Conservation (phyloP, 768 basidiomycete genomes). For the Lentinula aciculospora region DNA sequence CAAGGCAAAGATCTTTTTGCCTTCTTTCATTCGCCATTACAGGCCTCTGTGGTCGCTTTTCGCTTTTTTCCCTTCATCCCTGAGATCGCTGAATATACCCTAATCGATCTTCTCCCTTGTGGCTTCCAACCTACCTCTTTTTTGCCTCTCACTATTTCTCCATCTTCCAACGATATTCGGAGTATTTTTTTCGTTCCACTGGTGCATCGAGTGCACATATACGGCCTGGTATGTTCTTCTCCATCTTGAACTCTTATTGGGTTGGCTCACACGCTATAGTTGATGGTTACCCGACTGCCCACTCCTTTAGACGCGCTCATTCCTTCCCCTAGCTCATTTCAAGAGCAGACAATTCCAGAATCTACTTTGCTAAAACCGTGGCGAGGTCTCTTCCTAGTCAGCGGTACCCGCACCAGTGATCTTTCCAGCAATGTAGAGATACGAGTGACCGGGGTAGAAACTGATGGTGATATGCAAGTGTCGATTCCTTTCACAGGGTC, state of each 20-base stretch:
- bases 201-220: background rate
- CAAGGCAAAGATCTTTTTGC: background rate
- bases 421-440: constrained; percentile 45
- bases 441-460: constrained; percentile 60
- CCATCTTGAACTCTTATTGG: too few species aligned
- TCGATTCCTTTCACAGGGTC: background rate
- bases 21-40: background rate
- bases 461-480: constrained; percentile 65
- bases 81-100: constrained; percentile 1
- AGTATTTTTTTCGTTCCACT: background rate
- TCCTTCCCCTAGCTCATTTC: constrained; percentile 32
- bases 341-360: background rate
- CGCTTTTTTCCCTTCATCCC: background rate
- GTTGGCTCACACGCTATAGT: too few species aligned
- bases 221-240: background rate
- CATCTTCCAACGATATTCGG: background rate
- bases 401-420: constrained; percentile 42
- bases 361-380: constrained; percentile 36
- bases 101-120: background rate
- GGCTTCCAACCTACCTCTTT: background rate
- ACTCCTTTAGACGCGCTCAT: constrained; percentile 56
- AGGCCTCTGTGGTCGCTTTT: background rate
- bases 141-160: background rate
- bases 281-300: constrained; percentile 59
- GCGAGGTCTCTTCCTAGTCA: constrained; percentile 50